These are phyloP conservation scores for Epipyxis sp. DNA, from an alignment of 108 stramenopile species.

Conservation along the genomic window DNA sequence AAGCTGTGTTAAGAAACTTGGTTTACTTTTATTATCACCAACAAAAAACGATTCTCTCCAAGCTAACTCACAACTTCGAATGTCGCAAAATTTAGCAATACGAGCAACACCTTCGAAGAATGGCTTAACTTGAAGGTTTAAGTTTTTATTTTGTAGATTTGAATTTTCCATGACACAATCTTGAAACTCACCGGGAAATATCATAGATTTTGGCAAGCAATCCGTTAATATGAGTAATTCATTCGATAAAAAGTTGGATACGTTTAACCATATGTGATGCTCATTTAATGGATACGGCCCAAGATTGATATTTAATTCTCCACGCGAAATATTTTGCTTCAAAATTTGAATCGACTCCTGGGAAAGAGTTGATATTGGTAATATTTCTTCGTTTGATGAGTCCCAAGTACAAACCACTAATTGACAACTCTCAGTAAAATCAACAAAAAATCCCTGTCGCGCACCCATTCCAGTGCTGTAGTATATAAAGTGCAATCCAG, in stretches of 20 bases:
- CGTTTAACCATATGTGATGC: slow-evolving; percentile 4
- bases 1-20: not conserved
- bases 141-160: not conserved
- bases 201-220: not conserved
- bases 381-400: not conserved
- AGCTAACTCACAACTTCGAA: too few species aligned
- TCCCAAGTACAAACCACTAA: not conserved
- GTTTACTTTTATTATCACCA: too few species aligned
- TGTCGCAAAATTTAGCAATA: not conserved
- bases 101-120: not conserved
- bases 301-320: not conserved
- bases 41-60: too few species aligned
- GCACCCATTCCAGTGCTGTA: not conserved
- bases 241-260: not conserved
- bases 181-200: too few species aligned
- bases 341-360: not conserved
- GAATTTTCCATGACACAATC: too few species aligned
- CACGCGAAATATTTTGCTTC: not conserved
- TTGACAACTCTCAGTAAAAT: not conserved
- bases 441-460: slow-evolving; percentile 19
- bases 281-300: slow-evolving; percentile 21
- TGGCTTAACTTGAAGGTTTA: not conserved
- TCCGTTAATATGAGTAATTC: not conserved
- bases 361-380: not conserved
- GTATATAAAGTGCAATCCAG: slow-evolving; percentile 20